Evolutionary conservation across 306 rosid genomes (phyloP).

Genomic region (Citrullus amarus): DNA sequence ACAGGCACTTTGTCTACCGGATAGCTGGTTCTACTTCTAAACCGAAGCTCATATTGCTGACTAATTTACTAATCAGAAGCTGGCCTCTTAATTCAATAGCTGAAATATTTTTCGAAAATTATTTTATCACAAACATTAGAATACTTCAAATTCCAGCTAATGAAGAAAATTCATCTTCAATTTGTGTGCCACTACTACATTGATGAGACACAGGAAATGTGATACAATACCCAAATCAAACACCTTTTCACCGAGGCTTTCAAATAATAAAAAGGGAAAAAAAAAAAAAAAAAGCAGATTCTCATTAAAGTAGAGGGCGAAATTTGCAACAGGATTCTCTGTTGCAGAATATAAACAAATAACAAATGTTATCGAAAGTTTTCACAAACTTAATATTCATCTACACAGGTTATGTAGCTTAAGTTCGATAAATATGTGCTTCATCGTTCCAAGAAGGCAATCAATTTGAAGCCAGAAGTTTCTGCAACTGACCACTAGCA

Average conservation of each 20-base stretch:
- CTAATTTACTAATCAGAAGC: neutral
- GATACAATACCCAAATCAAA: neutral
- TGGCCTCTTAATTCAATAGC: neutral
- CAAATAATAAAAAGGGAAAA: neutral
- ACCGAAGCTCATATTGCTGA: neutral
- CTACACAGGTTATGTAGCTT: neutral
- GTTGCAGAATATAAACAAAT: neutral
- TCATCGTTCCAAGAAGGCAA: conserved; percentile 3
- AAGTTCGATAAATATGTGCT: neutral
- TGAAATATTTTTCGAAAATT: neutral
- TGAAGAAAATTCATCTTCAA: neutral
- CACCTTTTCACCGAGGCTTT: neutral
- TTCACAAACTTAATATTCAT: neutral
- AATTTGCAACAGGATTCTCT: neutral
- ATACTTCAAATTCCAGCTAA: neutral
- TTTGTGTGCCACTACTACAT: neutral
- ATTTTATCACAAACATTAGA: neutral
- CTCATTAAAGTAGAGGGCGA: neutral
- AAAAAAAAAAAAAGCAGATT: neutral
- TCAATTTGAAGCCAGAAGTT: conserved; percentile 56
- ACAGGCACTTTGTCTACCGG: neutral
- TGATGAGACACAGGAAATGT: neutral
- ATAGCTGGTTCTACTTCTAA: neutral
- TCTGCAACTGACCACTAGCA: conserved; percentile 63
- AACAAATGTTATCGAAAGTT: neutral